These are phyloP conservation scores for Albifimbria verrucaria DNA, from an alignment of 2,329 filamentous ascomycete genomes.

Conservation along the genomic window DNA sequence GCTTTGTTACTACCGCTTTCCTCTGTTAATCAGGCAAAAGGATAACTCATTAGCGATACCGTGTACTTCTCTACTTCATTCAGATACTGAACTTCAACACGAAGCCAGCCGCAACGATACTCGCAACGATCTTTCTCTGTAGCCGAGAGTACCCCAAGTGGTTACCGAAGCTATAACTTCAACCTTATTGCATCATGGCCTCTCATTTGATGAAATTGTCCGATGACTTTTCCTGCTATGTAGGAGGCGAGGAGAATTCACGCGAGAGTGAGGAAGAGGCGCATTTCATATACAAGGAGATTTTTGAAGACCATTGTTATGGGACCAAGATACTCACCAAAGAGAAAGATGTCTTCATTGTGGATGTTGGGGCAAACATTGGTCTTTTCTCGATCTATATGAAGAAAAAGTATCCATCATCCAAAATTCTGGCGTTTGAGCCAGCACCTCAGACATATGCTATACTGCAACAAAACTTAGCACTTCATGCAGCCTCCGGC, in stretches of 20 bases:
- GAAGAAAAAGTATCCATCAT: conserved; percentile 17
- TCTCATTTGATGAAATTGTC: not conserved
- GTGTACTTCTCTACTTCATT: no score
- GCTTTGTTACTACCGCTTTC: no score
- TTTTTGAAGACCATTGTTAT: conserved; percentile 18
- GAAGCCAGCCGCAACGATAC: no score
- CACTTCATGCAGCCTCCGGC: conserved; percentile 8
- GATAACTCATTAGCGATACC: no score
- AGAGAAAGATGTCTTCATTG: conserved; percentile 9
- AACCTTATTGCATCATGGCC: no score
- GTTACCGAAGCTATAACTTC: no score
- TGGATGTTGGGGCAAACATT: conserved; percentile 23
- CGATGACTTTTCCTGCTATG: not conserved
- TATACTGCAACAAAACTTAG: conserved; percentile 14
- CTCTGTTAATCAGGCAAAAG: no score
- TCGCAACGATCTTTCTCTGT: no score
- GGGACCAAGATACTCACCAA: conserved; percentile 9
- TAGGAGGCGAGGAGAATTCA: no score
- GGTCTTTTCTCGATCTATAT: conserved; percentile 22
- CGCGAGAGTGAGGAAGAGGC: conserved; percentile 12
- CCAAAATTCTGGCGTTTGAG: conserved; percentile 22
- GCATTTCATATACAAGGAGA: conserved; percentile 17
- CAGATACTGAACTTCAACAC: no score
- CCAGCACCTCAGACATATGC: conserved; percentile 16
- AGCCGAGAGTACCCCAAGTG: no score